Base-by-base conservation (phyloP, 2,329 filamentous ascomycete species). In the Alternaria sp. region DNA sequence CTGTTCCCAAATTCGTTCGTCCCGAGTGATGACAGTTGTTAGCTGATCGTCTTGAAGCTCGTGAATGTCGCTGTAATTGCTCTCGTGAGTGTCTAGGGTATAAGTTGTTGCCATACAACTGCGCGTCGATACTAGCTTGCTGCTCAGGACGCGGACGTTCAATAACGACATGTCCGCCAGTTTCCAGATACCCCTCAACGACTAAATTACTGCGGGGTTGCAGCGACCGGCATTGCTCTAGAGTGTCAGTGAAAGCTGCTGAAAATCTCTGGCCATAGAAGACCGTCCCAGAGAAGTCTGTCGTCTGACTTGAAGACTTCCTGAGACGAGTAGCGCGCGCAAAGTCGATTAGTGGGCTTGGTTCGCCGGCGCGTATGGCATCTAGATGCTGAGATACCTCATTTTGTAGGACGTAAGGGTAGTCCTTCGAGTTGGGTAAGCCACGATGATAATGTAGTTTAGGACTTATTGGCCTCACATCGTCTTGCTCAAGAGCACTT, bases 401-500 rank as follows among this genome's bases (percentile, higher is more conserved):
- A 14, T 50, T 54, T 28, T 57, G 63, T 17, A 66, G 67, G 2
- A 72, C 58, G 33, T 70, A 74, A 0, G 71, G 70, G 37, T 69
- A 58, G 8, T 62, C 50, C 23, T 67, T 60, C 13, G 66, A 50
- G 24, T 54, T 36, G 5, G 66, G 58, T 31, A 71, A 51, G 29
- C 58, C 58, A 49, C 60, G 63, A 9, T 72, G 29, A 33, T 67
- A 57, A 46, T 74, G 68, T 5, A 74, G 39, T 46, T 62, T 69
- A 6, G 68, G 71, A 21, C 56, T 65, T 3, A 37, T 49, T 21
- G 63, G 54, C 44, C 56, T 59, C 23, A 41, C 46, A 24, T 44
- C 26, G 7, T 33, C 28, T 2, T 7, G 11, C 26, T 36, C 29
- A 9, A 26, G 39, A 54, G 26, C 39, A 13, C 29, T 37, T 41